Conservation (phyloP, 495 filamentous ascomycete species). For the Copromyces sp. region DNA sequence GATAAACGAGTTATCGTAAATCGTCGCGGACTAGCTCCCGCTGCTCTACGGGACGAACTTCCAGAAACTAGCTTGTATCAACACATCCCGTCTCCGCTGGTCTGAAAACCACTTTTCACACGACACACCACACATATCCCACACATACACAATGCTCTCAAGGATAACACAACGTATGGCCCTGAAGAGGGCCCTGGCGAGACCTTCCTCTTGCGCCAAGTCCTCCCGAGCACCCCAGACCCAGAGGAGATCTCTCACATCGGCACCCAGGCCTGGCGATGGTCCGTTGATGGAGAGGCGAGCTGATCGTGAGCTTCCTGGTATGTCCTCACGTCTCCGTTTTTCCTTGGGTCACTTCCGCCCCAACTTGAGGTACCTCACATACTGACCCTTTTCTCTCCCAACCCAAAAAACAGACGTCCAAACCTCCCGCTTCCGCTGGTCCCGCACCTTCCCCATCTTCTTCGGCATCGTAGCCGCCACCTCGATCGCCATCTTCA, state of each 20-base stretch:
- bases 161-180: slow-evolving; percentile 27
- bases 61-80: background rate
- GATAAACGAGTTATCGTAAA: background rate
- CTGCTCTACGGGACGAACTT: background rate
- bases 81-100: background rate
- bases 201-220: background rate
- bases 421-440: slow-evolving; percentile 26
- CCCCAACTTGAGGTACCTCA: background rate
- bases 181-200: slow-evolving; percentile 8
- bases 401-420: slow-evolving; percentile 13
- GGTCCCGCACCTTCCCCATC: slow-evolving; percentile 41
- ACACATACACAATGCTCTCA: slow-evolving; percentile 25
- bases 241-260: slow-evolving; percentile 26
- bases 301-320: slow-evolving; percentile 69
- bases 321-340: slow-evolving; percentile 22
- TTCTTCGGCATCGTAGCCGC: slow-evolving; percentile 50
- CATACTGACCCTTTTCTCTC: background rate
- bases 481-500: slow-evolving; percentile 80
- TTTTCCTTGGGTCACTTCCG: background rate
- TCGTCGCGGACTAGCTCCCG: background rate
- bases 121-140: slow-evolving; percentile 1
- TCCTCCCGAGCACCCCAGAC: background rate
- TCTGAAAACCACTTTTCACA: background rate
- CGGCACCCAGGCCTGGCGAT: slow-evolving; percentile 40
- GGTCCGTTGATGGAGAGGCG: slow-evolving; percentile 74